These are phyloP conservation scores for Pestalotiopsis sp. DNA, from an alignment of 2,329 filamentous ascomycete species.

Conservation along the genomic window DNA sequence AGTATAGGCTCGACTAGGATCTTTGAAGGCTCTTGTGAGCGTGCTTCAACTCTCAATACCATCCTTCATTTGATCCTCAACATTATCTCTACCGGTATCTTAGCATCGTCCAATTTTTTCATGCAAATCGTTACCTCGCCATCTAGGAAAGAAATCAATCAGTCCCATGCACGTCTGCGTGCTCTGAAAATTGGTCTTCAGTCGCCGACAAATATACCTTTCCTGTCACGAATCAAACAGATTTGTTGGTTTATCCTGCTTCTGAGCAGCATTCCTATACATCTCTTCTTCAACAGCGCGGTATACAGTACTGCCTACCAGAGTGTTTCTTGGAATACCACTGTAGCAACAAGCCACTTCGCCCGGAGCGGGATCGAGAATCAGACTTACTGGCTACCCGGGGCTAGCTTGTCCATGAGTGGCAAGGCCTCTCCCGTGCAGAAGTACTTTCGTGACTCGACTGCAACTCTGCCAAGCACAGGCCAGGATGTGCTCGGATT, in stretches of 20 bases:
- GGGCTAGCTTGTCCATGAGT: neutral
- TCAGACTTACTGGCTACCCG: neutral
- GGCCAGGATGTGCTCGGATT: too few relatives aligned
- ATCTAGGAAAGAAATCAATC: slow-evolving; percentile 27
- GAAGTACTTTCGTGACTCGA: neutral
- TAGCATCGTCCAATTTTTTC: slow-evolving; percentile 19
- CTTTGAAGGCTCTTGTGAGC: neutral
- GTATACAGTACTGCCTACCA: slow-evolving; percentile 8
- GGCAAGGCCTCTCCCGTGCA: neutral
- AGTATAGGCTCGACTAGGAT: neutral
- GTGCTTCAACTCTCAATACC: neutral
- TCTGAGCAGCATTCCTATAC: slow-evolving; percentile 11
- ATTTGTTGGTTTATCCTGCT: slow-evolving; percentile 8
- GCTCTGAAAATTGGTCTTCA: slow-evolving; percentile 45
- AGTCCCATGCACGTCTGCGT: slow-evolving; percentile 37
- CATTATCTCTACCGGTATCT: slow-evolving; percentile 6
- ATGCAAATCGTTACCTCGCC: slow-evolving; percentile 19
- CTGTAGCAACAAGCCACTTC: neutral
- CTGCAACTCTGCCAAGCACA: neutral
- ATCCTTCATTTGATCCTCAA: slow-evolving; percentile 11
- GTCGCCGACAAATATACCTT: slow-evolving; percentile 34
- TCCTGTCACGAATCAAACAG: neutral
- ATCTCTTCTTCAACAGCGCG: slow-evolving; percentile 14
- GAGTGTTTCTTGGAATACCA: neutral
- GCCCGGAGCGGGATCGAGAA: neutral